These are phyloP conservation scores for Aristolochia californica DNA, from an alignment of 164 flowering plant species.

Conservation along the genomic window DNA sequence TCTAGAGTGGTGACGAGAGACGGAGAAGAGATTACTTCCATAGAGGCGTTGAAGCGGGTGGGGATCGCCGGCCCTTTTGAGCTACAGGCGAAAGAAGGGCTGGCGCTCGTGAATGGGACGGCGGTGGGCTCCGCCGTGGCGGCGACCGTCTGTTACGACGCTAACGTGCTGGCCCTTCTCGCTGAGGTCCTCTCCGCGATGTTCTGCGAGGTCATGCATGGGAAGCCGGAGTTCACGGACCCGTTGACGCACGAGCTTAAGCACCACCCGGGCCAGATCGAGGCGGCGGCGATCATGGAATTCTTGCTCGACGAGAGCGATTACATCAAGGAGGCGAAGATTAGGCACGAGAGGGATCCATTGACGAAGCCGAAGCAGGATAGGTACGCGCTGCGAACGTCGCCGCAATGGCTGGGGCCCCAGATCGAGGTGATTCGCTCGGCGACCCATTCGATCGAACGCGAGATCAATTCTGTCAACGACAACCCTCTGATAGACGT, in stretches of 20 bases:
- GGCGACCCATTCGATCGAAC: slow-evolving; percentile 28
- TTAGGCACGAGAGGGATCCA: slow-evolving; percentile 24
- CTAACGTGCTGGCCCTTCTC: slow-evolving; percentile 16
- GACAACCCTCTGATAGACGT: slow-evolving; percentile 22
- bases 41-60: slow-evolving; percentile 24
- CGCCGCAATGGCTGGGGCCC: slow-evolving; percentile 22
- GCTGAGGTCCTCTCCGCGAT: slow-evolving; percentile 21
- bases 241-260: slow-evolving; percentile 20
- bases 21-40: slow-evolving; percentile 20
- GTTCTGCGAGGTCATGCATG: slow-evolving; percentile 17
- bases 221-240: slow-evolving; percentile 17
- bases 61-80: slow-evolving; percentile 23
- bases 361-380: slow-evolving; percentile 34
- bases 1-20: slow-evolving; percentile 14
- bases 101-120: slow-evolving; percentile 20
- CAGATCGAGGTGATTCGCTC: slow-evolving; percentile 29
- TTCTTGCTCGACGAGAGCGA: slow-evolving; percentile 21
- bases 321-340: slow-evolving; percentile 22
- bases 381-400: slow-evolving; percentile 28
- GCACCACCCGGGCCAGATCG: slow-evolving; percentile 25
- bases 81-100: slow-evolving; percentile 23
- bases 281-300: slow-evolving; percentile 25
- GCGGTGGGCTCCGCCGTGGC: slow-evolving; percentile 26
- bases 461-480: slow-evolving; percentile 24
- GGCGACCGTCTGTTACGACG: slow-evolving; percentile 21